Conservation (phyloP, 306 rosid genomes). For the Fragaria iinumae region DNA sequence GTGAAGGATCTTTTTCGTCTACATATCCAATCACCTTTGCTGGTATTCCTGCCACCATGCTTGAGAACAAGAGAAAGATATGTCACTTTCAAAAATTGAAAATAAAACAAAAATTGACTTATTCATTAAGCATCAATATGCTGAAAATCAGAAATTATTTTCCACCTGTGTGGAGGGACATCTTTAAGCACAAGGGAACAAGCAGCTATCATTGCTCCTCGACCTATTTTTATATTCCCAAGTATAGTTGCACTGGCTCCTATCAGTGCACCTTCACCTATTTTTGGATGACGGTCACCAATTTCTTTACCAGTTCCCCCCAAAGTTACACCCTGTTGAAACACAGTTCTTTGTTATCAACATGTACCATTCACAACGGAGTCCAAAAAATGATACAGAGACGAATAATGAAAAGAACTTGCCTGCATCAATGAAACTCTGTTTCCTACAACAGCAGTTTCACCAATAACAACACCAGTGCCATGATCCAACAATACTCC, state of each 20-base stretch:
- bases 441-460: conserved; percentile 88
- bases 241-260: conserved; percentile 85
- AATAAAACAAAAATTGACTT: not conserved
- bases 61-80: conserved; percentile 26
- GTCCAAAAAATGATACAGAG: conserved; percentile 6
- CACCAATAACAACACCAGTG: conserved; percentile 96
- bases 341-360: not conserved
- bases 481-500: conserved; percentile 94
- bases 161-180: conserved; percentile 73
- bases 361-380: not conserved
- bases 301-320: conserved; percentile 87
- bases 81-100: conserved; percentile 16
- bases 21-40: conserved; percentile 72
- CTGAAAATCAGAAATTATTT: conserved; percentile 5
- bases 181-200: conserved; percentile 85
- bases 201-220: conserved; percentile 86
- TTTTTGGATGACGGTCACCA: conserved; percentile 92
- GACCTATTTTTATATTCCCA: conserved; percentile 81
- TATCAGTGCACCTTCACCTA: conserved; percentile 87
- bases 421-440: conserved; percentile 97
- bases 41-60: conserved; percentile 91
- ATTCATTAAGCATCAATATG: not conserved
- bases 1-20: conserved; percentile 63
- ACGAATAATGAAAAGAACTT: conserved; percentile 38
- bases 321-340: conserved; percentile 77